Evolutionary conservation across 257 asterid genomes (phyloP).

Genomic region (Solanum neorickii): DNA sequence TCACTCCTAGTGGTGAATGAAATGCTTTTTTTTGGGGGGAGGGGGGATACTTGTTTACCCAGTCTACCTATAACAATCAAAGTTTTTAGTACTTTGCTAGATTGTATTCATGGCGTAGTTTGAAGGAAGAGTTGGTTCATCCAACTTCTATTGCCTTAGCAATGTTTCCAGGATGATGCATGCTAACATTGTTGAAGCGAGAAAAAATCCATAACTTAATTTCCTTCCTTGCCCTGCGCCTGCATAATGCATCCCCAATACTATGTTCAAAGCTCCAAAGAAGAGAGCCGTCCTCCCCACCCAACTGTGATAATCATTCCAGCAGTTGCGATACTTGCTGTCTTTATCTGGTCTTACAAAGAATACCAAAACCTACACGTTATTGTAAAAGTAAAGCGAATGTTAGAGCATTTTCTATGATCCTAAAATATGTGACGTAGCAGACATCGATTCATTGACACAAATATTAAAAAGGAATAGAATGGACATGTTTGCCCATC

Average conservation of each 20-base stretch:
- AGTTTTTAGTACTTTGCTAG: slow-evolving; percentile 3
- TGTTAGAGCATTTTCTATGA: neutral
- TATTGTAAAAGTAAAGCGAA: neutral
- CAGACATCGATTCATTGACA: neutral
- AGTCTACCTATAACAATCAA: neutral
- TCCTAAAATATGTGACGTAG: neutral
- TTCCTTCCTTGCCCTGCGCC: slow-evolving; percentile 55
- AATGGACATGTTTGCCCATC: neutral
- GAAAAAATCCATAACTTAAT: slow-evolving; percentile 48
- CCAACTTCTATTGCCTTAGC: slow-evolving; percentile 32
- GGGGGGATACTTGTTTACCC: neutral
- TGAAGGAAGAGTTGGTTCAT: slow-evolving; percentile 25
- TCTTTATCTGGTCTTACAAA: slow-evolving; percentile 50
- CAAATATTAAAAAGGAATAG: neutral
- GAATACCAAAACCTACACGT: slow-evolving; percentile 58
- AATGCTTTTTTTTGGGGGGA: neutral
- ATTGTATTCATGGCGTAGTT: slow-evolving; percentile 34
- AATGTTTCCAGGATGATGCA: slow-evolving; percentile 50
- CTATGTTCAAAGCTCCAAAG: slow-evolving; percentile 63
- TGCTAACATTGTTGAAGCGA: slow-evolving; percentile 30
- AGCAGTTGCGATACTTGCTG: slow-evolving; percentile 52
- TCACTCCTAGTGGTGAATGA: neutral
- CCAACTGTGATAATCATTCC: slow-evolving; percentile 75
- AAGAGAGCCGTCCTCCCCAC: slow-evolving; percentile 61
- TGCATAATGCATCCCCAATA: slow-evolving; percentile 62